phyloP scores from a whole-genome alignment of 495 filamentous ascomycete genomes.

The Entonaema liquescens region DNA sequence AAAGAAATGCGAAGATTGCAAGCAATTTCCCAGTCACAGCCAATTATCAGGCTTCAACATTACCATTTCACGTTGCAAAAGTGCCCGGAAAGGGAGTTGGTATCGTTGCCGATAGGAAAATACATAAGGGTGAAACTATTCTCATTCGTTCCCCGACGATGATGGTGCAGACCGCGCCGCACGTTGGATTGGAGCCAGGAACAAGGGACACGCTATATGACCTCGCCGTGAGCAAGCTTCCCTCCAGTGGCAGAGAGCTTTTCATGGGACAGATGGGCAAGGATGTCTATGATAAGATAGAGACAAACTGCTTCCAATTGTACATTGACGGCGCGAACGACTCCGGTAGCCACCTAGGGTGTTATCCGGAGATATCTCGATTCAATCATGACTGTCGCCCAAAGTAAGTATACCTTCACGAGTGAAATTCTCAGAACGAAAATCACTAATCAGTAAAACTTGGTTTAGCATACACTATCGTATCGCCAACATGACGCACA shows the following conservation, averaged over 20 bases:
- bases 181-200: constrained; percentile 39
- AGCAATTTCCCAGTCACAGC: constrained; percentile 29
- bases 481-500: constrained; percentile 51
- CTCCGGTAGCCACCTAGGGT: constrained; percentile 46
- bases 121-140: constrained; percentile 51
- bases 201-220: constrained; percentile 42
- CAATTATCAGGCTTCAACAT: constrained; percentile 13
- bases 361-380: constrained; percentile 49
- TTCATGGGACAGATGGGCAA: constrained; percentile 51
- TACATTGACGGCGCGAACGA: constrained; percentile 45
- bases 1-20: constrained; percentile 40
- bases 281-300: constrained; percentile 46
- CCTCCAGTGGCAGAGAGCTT: constrained; percentile 13
- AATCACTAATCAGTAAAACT: not conserved
- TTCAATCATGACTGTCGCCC: constrained; percentile 58
- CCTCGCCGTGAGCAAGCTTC: constrained; percentile 44
- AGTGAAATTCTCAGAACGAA: not conserved
- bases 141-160: constrained; percentile 47
- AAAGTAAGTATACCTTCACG: constrained; percentile 45
- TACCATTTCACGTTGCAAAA: constrained; percentile 42
- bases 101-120: constrained; percentile 50
- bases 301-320: constrained; percentile 53
- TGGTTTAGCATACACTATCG: constrained; percentile 51
- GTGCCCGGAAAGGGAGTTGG: constrained; percentile 53
- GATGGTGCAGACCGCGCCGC: constrained; percentile 43